Conservation (phyloP, 345 rosid genomes). For the Iberis pinnata region DNA sequence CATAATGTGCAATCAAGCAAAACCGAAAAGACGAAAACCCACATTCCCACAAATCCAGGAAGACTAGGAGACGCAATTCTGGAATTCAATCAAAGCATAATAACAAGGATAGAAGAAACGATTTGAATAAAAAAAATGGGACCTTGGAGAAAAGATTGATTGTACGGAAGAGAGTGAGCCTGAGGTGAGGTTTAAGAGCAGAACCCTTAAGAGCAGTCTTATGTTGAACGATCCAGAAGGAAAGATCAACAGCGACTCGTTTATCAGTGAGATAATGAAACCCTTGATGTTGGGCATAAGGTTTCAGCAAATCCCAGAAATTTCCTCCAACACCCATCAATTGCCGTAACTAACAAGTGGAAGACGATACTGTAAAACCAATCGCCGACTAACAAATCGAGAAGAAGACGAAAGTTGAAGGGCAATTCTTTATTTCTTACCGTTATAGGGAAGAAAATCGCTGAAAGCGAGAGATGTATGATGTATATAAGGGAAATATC, state of each 20-base stretch:
- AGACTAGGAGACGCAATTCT: neutral
- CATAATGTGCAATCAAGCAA: neutral
- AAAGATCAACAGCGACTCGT: slow-evolving; percentile 81
- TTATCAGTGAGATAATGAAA: slow-evolving; percentile 59
- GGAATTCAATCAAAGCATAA: neutral
- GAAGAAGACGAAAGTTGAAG: neutral
- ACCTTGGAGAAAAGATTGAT: slow-evolving; percentile 86
- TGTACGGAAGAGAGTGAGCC: slow-evolving; percentile 86
- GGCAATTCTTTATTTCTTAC: slow-evolving; percentile 6
- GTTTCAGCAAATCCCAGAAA: slow-evolving; percentile 85
- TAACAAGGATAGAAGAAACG: neutral
- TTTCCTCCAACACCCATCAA: slow-evolving; percentile 80
- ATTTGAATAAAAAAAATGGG: neutral
- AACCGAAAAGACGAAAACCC: neutral
- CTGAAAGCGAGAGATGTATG: neutral
- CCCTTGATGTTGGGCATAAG: slow-evolving; percentile 49
- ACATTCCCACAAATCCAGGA: no score
- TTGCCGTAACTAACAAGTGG: neutral
- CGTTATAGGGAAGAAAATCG: slow-evolving; percentile 13
- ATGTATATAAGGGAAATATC: neutral
- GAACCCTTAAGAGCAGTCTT: slow-evolving; percentile 57
- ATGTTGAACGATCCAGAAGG: slow-evolving; percentile 83
- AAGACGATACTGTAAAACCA: neutral
- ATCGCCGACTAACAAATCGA: neutral
- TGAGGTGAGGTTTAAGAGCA: slow-evolving; percentile 52